A percentile compares a stretch with the other conserved stretches of the same genome.
These are phyloP conservation scores for Eudorina sp. DNA, from an alignment of 139 green algal genomes.

Conservation along the genomic window DNA sequence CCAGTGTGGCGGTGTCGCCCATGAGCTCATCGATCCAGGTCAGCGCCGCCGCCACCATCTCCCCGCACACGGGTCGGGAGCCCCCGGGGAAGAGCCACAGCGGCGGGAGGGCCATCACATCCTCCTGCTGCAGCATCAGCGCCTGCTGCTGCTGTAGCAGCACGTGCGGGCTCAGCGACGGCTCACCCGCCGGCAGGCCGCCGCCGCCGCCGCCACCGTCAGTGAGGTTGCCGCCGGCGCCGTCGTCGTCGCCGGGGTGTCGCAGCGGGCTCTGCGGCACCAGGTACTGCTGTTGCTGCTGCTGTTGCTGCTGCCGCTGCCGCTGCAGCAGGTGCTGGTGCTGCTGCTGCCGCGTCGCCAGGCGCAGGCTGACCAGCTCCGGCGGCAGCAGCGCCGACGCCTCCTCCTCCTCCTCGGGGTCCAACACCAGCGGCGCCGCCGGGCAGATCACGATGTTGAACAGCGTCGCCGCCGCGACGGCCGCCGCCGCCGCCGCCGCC, in stretches of 20 bases:
- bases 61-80: neutral
- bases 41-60: conserved; percentile 5
- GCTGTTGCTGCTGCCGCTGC: neutral
- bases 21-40: neutral
- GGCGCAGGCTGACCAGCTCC: neutral
- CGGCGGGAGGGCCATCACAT: neutral
- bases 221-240: too few species aligned
- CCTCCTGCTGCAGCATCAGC: neutral
- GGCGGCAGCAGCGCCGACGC: neutral
- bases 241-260: too few species aligned
- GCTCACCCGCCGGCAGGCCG: too few species aligned
- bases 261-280: too few species aligned
- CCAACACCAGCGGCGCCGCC: neutral
- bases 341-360: neutral
- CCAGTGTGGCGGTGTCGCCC: neutral
- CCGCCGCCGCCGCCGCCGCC: neutral
- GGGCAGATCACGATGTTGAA: conserved; percentile 33
- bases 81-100: conserved; percentile 26
- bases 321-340: conserved; percentile 3
- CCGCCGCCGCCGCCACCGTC: too few species aligned
- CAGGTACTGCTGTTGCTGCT: neutral
- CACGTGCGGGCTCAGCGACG: too few species aligned
- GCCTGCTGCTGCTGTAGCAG: neutral
- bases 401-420: conserved; percentile 19
- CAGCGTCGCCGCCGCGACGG: neutral